phyloP scores from a whole-genome alignment of 768 basidiomycete genomes.

The Rhodotorula paludigena region DNA sequence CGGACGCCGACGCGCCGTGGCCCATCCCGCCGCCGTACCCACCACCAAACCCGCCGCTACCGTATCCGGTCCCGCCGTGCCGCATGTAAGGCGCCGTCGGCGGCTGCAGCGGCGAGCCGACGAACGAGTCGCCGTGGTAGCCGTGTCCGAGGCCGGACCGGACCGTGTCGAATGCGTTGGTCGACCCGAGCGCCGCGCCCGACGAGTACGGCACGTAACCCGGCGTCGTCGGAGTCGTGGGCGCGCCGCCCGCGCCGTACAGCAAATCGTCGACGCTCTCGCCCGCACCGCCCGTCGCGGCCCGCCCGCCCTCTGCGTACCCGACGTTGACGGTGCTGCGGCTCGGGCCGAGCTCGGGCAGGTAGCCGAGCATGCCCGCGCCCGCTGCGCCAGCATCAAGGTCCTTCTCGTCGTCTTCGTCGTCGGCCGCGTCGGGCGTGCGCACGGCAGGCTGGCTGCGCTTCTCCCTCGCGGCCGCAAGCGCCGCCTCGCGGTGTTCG shows the following conservation, averaged over 20 bases:
- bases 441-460: too few species aligned
- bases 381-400: not conserved
- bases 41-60: not conserved
- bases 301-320: conserved; percentile 11
- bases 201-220: conserved; percentile 24
- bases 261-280: conserved; percentile 38
- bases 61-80: conserved; percentile 11
- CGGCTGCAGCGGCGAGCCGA: not conserved
- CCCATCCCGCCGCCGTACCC: not conserved
- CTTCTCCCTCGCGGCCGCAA: not conserved
- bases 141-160: conserved; percentile 11
- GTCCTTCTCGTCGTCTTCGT: not conserved
- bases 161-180: conserved; percentile 28
- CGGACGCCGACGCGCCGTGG: conserved; percentile 5
- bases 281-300: not conserved
- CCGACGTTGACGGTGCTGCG: conserved; percentile 15
- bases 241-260: conserved; percentile 10
- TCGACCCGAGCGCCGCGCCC: not conserved
- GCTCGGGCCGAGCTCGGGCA: conserved; percentile 14
- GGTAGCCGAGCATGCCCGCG: conserved; percentile 15
- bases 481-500: conserved; percentile 53
- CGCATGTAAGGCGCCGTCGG: conserved; percentile 34
- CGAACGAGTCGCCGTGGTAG: conserved; percentile 13
- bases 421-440: not conserved
- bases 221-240: conserved; percentile 1